phyloP scores from a whole-genome alignment of 2,329 filamentous ascomycete genomes.

The Emericellopsis atlantica region DNA sequence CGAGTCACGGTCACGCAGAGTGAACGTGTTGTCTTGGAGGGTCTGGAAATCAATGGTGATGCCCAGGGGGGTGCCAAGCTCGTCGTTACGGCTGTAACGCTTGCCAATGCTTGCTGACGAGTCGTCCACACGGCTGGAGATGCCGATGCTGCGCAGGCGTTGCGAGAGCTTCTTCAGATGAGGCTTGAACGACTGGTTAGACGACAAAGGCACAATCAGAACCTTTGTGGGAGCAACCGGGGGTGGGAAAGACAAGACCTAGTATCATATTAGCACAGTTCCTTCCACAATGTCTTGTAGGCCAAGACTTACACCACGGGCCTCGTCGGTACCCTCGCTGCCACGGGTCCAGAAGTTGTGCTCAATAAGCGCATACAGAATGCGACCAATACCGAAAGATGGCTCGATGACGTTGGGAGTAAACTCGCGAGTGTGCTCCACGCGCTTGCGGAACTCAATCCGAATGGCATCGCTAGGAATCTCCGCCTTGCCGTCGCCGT shows the following conservation, averaged over 20 bases:
- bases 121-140: constrained; percentile 81
- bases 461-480: constrained; percentile 67
- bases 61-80: constrained; percentile 86
- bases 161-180: constrained; percentile 60
- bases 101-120: constrained; percentile 89
- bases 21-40: constrained; percentile 74
- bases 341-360: constrained; percentile 87
- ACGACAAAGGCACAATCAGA: constrained; percentile 78
- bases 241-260: constrained; percentile 41
- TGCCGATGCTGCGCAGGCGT: constrained; percentile 60
- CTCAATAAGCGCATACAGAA: constrained; percentile 86
- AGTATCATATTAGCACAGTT: constrained; percentile 3
- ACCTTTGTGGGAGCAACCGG: constrained; percentile 90
- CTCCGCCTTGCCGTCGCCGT: constrained; percentile 61
- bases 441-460: constrained; percentile 72
- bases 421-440: constrained; percentile 79
- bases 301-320: constrained; percentile 65
- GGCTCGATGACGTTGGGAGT: constrained; percentile 95
- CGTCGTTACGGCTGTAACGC: constrained; percentile 88
- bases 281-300: background rate
- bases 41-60: constrained; percentile 96
- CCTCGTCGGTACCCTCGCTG: constrained; percentile 50
- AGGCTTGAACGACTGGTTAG: constrained; percentile 70
- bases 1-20: constrained; percentile 79
- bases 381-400: constrained; percentile 92